Evolutionary conservation across 306 rosid species (phyloP), one percentile per base, ranked within the genome.

Genomic region (Abrus precatorius): DNA sequence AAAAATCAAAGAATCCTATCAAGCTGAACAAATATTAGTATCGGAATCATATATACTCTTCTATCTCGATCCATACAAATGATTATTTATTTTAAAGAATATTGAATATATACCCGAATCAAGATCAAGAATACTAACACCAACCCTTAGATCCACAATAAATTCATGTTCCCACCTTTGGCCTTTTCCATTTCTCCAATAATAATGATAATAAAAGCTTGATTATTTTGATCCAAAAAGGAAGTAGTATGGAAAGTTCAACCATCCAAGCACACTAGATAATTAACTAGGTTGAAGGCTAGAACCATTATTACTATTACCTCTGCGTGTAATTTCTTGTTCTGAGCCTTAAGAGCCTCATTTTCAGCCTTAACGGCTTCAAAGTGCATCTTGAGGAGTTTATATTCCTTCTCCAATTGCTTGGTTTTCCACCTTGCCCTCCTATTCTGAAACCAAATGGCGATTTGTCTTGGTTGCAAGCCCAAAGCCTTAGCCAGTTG

Each of bases 401-500:
- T 85, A 13, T 85, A 94, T 36, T 94, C 94, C 75, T 85, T 94
- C 80, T 94, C 95, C 75, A 94, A 76, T 3, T 90, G 95, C 87
- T 92, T 94, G 7, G 97, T 92, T 76, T 94, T 94, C 95, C 95
- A 94, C 71, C 98, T 88, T 3, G 98, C 98, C 43, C 98, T 90
- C 41, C 98, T 84, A 52, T 94, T 94, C 89, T 94, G 98, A 52
- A 94, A 94, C 98, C 98, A 94, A 34, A 94, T 92, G 28, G 98
- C 93, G 41, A 94, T 56, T 69, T 94, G 98, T 64, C 98, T 87
- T 2, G 97, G 98, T 62, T 92, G 95, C 75, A 94, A 68, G 9
- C 92, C 92, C 56, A 94, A 60, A 2, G 92, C 90, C 85, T 88
- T 94, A 3, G 98, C 94, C 2, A 94, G 86, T 48, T 92, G 92